A percentile compares a stretch with the other conserved stretches of the same genome.
Evolutionary conservation across 495 filamentous ascomycete species (phyloP).

Genomic region (Xylaria cubensis): DNA sequence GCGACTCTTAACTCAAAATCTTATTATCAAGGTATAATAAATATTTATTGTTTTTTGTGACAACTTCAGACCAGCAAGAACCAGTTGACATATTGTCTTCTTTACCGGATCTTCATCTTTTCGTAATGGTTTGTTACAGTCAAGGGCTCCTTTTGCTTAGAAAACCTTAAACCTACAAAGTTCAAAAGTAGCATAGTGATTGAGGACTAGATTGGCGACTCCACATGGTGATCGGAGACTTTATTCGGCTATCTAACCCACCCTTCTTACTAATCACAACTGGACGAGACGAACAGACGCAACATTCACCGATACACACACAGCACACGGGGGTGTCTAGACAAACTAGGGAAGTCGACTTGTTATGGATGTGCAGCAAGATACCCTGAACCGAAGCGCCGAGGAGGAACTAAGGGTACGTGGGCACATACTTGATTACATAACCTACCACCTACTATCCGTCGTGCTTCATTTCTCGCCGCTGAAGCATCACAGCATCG

Average conservation of each 20-base stretch:
- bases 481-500: slow-evolving; percentile 27
- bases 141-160: too few species aligned
- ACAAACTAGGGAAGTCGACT: not conserved
- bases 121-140: not conserved
- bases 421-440: not conserved
- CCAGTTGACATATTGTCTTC: not conserved
- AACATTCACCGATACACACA: not conserved
- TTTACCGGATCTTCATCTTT: not conserved
- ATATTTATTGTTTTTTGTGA: too few species aligned
- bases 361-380: not conserved
- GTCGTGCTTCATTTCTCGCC: not conserved
- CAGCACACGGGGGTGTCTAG: not conserved
- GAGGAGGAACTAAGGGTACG: slow-evolving; percentile 21
- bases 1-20: too few species aligned
- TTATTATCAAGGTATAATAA: too few species aligned
- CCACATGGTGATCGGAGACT: slow-evolving; percentile 13
- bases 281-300: not conserved
- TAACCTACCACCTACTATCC: not conserved
- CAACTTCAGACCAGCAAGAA: not conserved
- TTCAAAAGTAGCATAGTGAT: not conserved
- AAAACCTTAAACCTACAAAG: not conserved
- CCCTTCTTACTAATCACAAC: not conserved
- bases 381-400: not conserved
- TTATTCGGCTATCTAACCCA: not conserved
- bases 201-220: not conserved